Percentiles rank a stretch among this genome's conserved stretches.
Conservation (phyloP, 78 protist species). For the Speleostelium caveatum region DNA sequence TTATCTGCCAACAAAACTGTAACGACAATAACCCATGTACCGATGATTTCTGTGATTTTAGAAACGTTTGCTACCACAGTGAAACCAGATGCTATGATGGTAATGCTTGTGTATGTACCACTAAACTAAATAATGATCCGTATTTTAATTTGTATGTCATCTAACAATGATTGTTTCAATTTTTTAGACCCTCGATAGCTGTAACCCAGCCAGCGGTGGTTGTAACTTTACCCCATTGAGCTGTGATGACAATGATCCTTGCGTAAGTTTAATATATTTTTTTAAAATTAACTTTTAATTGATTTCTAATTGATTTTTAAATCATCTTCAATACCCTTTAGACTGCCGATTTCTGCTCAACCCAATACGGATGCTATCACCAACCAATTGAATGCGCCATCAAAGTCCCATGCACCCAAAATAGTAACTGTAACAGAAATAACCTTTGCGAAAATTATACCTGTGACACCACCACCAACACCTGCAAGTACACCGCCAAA, state of each 20-base stretch:
- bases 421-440: neutral
- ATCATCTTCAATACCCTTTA: neutral
- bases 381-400: slow-evolving; percentile 26
- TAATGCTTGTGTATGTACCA: slow-evolving; percentile 6
- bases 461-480: neutral
- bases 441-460: slow-evolving; percentile 19
- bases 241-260: neutral
- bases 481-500: slow-evolving; percentile 7
- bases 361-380: neutral
- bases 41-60: neutral
- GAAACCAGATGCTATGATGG: neutral
- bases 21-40: too few species aligned
- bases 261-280: too few species aligned
- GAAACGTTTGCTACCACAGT: neutral
- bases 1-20: neutral
- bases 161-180: too few species aligned
- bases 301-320: neutral
- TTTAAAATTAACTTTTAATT: too few species aligned
- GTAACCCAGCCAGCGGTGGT: neutral
- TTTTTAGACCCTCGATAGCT: too few species aligned
- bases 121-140: too few species aligned
- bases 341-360: slow-evolving; percentile 8
- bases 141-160: too few species aligned
- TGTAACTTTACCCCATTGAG: neutral
- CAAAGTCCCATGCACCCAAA: slow-evolving; percentile 3